Base-by-base conservation (phyloP, 2,329 filamentous ascomycete species). In the Cercospora citrullina region DNA sequence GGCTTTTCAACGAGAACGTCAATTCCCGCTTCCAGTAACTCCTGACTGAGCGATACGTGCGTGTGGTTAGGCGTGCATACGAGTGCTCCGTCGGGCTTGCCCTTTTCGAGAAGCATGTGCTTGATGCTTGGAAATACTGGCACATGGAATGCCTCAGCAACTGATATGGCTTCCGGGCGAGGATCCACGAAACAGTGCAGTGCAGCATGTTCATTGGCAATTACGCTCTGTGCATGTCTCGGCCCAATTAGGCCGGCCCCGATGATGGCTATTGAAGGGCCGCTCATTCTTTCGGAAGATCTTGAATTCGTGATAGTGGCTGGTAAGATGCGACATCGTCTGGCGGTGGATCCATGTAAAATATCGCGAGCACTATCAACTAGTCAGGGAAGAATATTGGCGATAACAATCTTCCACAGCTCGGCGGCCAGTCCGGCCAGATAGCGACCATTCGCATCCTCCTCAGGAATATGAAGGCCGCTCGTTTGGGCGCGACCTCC, bases 21-120 rank as follows among this genome's bases (percentile, higher is more conserved):
- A n/a, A 88, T 75, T 0, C 82, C 83, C 0, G 76, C 79, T 0
- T 78, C 72, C 1, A 87, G 78, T 1, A 88, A 78, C 45, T 84
- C 79, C n/a, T 80, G 81, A 2, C 84, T 78, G 1, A 88, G 68
- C 0, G 82, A 60, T 4, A 86, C 85, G 67, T 89, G 87, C 0
- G 85, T 87, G 71, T 85, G 81, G 71, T 88, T 89, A 2, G 87
- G 87, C 0, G 86, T 88, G 79, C 86, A 87, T 60, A 88, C 81
- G 48, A 88, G 84, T 23, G 86, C 86, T 39, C 83, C 86, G 60
- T 86, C 81, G 10, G 85, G 84, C 53, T 76, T 51, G 6, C 70
- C 31, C 0, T 79, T 80, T 5, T 75, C 70, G 0, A 88, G 72
- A 10, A 58, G 26, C 69, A 88, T 80, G 0, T 78, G 77, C 2